phyloP scores from a whole-genome alignment of 2,329 filamentous ascomycete species.

The Trichoderma simmonsii region DNA sequence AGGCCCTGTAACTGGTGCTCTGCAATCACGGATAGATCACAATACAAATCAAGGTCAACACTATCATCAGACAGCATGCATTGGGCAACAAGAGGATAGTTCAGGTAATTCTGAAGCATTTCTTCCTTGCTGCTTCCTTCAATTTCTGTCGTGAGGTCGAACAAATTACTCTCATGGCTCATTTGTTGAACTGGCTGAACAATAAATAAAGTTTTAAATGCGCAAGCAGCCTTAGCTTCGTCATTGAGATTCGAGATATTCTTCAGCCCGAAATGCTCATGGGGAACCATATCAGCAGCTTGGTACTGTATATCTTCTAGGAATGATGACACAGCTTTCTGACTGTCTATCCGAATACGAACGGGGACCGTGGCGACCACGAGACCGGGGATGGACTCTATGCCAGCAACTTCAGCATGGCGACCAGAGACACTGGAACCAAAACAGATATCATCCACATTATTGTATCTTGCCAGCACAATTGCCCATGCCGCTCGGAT shows the following conservation, averaged over 20 bases:
- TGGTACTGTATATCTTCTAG: conserved; percentile 24
- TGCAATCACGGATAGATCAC: neutral
- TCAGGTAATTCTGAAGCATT: conserved; percentile 1
- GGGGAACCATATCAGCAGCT: conserved; percentile 25
- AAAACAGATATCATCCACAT: conserved; percentile 22
- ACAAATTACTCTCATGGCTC: neutral
- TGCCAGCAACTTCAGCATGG: conserved; percentile 2
- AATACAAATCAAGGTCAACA: conserved; percentile 6
- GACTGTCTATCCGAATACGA: neutral
- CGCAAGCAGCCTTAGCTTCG: conserved; percentile 14
- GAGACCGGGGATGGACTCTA: conserved; percentile 5
- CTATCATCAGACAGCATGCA: neutral
- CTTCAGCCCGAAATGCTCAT: conserved; percentile 29
- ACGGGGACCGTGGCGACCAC: conserved; percentile 9
- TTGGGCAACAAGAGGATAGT: conserved; percentile 13
- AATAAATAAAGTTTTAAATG: conserved; percentile 14
- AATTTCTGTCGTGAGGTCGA: neutral
- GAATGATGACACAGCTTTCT: conserved; percentile 6
- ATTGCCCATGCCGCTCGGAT: conserved; percentile 25
- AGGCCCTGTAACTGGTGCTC: conserved; percentile 1
- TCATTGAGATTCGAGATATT: conserved; percentile 25
- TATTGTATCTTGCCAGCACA: conserved; percentile 20
- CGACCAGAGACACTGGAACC: conserved; percentile 23
- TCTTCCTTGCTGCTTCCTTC: neutral
- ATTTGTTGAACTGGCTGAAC: conserved; percentile 16